Percentiles rank a stretch among this genome's conserved stretches.
phyloP scores from a whole-genome alignment of 2,329 filamentous ascomycete genomes.

The Penicillium brevicompactum region DNA sequence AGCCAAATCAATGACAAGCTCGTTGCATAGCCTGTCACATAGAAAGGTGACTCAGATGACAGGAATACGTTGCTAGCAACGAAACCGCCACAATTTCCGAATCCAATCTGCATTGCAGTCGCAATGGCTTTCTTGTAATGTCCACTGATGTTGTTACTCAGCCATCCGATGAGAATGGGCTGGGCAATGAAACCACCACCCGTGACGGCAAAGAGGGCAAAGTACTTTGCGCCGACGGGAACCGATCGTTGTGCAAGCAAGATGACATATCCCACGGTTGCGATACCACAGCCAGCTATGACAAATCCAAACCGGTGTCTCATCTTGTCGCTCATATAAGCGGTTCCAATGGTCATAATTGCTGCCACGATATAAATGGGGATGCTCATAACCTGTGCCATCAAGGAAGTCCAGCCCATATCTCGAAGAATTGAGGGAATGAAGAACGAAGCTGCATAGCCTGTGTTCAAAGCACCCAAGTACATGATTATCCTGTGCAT shows the following conservation, averaged over 20 bases:
- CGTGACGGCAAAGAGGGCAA: conserved; percentile 30
- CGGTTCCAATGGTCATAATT: conserved; percentile 23
- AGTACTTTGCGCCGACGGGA: conserved; percentile 15
- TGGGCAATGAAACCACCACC: conserved; percentile 30
- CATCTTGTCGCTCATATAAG: neutral
- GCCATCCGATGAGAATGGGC: conserved; percentile 39
- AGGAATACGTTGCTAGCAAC: conserved; percentile 48
- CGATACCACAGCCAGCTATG: neutral
- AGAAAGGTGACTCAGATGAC: conserved; percentile 39
- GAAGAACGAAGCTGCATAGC: conserved; percentile 28
- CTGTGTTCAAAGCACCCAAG: neutral
- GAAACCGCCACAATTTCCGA: conserved; percentile 51
- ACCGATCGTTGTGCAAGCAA: neutral
- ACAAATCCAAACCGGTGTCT: neutral
- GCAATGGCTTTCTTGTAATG: conserved; percentile 44
- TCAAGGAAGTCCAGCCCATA: conserved; percentile 33
- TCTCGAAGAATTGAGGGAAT: conserved; percentile 37
- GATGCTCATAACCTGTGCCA: conserved; percentile 37
- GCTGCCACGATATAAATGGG: conserved; percentile 34
- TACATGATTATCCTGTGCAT: neutral
- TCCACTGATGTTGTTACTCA: conserved; percentile 46
- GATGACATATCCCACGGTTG: neutral
- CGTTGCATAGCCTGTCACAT: conserved; percentile 33
- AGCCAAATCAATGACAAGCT: conserved; percentile 38
- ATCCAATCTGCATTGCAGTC: conserved; percentile 45